Percentiles rank a stretch among this genome's conserved stretches.
Evolutionary conservation across 1,284 basidiomycete species (phyloP).

Genomic region (Pseudozyma sp.): DNA sequence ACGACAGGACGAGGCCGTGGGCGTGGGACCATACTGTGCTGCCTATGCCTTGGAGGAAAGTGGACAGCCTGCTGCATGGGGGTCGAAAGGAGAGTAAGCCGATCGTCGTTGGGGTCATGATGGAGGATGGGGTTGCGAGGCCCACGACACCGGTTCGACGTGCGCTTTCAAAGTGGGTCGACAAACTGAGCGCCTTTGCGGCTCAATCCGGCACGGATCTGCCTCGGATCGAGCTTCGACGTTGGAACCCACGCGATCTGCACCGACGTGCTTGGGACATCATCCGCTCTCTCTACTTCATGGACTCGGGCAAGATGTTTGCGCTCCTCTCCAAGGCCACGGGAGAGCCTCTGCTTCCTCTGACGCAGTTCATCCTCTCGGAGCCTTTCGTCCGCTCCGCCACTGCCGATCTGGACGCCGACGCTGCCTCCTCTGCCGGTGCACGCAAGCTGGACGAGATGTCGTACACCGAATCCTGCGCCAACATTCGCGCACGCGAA

Average conservation of each 20-base stretch:
- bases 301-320: constrained; percentile 47
- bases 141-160: constrained; percentile 33
- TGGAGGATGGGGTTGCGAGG: constrained; percentile 39
- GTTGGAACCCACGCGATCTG: constrained; percentile 30
- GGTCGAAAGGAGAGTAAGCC: constrained; percentile 2
- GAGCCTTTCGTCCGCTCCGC: constrained; percentile 31
- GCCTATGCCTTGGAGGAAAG: constrained; percentile 33
- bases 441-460: constrained; percentile 28
- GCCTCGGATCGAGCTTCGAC: constrained; percentile 22
- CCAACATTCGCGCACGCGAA: constrained; percentile 19
- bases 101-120: constrained; percentile 34
- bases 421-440: neutral
- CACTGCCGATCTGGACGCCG: constrained; percentile 11
- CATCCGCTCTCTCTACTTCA: constrained; percentile 53
- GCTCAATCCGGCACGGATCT: neutral
- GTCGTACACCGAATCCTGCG: constrained; percentile 32
- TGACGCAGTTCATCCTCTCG: constrained; percentile 45
- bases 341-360: constrained; percentile 42
- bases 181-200: constrained; percentile 12
- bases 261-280: constrained; percentile 46
- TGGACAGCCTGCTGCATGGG: constrained; percentile 24
- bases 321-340: constrained; percentile 35
- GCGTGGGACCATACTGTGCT: constrained; percentile 22
- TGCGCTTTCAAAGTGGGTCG: constrained; percentile 30
- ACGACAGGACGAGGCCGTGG: constrained; percentile 36